A percentile compares a stretch with the other conserved stretches of the same genome.
Conservation (phyloP, 768 basidiomycete species). For the Termitomyces sp. region DNA sequence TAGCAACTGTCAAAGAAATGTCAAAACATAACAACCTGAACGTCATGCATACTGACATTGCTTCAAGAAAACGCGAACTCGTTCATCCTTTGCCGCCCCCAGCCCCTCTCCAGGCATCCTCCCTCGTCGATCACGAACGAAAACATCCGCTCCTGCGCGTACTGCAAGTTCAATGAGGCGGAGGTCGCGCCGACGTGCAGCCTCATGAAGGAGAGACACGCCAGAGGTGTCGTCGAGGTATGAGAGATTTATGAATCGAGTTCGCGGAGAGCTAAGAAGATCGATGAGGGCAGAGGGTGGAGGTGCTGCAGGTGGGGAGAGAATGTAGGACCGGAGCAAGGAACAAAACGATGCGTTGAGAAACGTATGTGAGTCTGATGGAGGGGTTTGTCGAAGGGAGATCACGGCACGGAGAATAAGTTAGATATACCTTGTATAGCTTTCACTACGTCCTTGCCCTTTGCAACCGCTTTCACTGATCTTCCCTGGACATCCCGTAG, state of each 20-base stretch:
- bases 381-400: too few species aligned
- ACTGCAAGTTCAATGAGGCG: conserved; percentile 80
- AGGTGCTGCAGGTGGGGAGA: conserved; percentile 39
- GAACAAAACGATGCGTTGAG: conserved; percentile 72
- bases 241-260: conserved; percentile 67
- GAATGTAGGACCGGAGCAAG: conserved; percentile 65
- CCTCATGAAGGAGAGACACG: conserved; percentile 79
- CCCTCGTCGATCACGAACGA: conserved; percentile 73
- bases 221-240: conserved; percentile 76
- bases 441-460: conserved; percentile 56
- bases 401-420: background rate
- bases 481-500: conserved; percentile 59
- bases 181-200: conserved; percentile 75
- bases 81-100: conserved; percentile 71
- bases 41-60: conserved; percentile 54
- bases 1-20: conserved; percentile 50
- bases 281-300: conserved; percentile 41
- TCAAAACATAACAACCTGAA: background rate
- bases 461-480: conserved; percentile 71
- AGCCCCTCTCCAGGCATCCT: conserved; percentile 50
- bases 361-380: conserved; percentile 58
- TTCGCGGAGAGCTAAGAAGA: conserved; percentile 66
- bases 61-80: conserved; percentile 73
- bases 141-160: conserved; percentile 83
- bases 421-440: conserved; percentile 57